Evolutionary conservation across 441 rosid species (phyloP).

Genomic region (Gossypium schwendimanii): DNA sequence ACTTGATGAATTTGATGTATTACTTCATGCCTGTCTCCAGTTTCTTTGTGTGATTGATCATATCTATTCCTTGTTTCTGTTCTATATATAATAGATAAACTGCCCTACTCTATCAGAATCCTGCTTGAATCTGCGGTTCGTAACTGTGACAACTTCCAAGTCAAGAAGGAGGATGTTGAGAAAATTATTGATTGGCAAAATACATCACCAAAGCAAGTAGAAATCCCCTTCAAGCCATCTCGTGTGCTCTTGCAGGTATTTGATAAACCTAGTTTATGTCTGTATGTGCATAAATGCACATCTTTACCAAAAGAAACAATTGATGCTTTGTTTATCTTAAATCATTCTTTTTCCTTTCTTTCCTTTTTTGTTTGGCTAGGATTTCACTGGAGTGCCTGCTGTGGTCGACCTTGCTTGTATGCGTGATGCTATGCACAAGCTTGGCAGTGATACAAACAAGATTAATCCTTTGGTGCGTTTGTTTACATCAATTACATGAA

Average conservation of each 20-base stretch:
- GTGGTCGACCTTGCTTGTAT: constrained; percentile 97
- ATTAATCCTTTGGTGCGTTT: constrained; percentile 80
- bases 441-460: constrained; percentile 89
- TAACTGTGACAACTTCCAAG: constrained; percentile 96
- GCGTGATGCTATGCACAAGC: constrained; percentile 97
- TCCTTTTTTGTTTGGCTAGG: constrained; percentile 34
- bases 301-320: not conserved
- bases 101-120: constrained; percentile 91
- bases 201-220: constrained; percentile 82
- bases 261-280: not conserved
- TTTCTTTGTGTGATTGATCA: constrained; percentile 1
- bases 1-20: not conserved
- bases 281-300: not conserved
- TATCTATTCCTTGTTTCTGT: constrained; percentile 2
- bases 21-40: not conserved
- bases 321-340: not conserved
- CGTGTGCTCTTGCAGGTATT: constrained; percentile 93
- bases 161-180: constrained; percentile 83
- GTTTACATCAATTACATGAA: not conserved
- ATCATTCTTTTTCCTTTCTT: constrained; percentile 8
- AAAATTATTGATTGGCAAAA: constrained; percentile 96
- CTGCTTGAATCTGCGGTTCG: constrained; percentile 97
- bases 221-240: constrained; percentile 97
- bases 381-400: constrained; percentile 98
- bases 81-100: constrained; percentile 45